These are phyloP conservation scores for Blastomyces percursus DNA, from an alignment of 2,329 filamentous ascomycete species.

Conservation along the genomic window DNA sequence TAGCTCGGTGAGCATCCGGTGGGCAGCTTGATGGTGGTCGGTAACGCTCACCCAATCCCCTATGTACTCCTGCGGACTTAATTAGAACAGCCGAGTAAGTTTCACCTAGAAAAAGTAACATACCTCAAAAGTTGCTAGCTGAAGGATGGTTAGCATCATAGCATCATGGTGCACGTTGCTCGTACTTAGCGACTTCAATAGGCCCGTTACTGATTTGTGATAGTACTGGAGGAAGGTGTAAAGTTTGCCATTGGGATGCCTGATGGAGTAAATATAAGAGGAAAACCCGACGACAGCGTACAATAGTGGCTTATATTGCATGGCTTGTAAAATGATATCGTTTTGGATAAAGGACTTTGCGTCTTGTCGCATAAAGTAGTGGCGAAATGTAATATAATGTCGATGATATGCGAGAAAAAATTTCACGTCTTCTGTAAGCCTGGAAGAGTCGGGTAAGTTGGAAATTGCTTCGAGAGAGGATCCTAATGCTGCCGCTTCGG, in stretches of 20 bases:
- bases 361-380: slow-evolving; percentile 69
- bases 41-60: slow-evolving; percentile 93
- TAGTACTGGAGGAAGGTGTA: slow-evolving; percentile 81
- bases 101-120: slow-evolving; percentile 16
- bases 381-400: slow-evolving; percentile 65
- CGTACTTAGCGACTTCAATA: slow-evolving; percentile 60
- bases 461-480: slow-evolving; percentile 17
- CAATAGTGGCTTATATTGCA: slow-evolving; percentile 68
- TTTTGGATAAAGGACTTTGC: slow-evolving; percentile 61
- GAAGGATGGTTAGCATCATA: slow-evolving; percentile 76
- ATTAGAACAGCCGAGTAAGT: slow-evolving; percentile 1
- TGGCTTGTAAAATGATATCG: slow-evolving; percentile 59
- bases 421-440: slow-evolving; percentile 53
- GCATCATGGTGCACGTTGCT: slow-evolving; percentile 60
- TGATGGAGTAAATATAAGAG: slow-evolving; percentile 71
- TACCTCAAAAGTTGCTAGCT: slow-evolving; percentile 90
- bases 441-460: slow-evolving; percentile 19
- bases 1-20: slow-evolving; percentile 65
- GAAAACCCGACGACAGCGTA: slow-evolving; percentile 82
- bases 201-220: slow-evolving; percentile 69
- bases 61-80: slow-evolving; percentile 61
- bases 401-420: slow-evolving; percentile 70
- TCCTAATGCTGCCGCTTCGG: slow-evolving; percentile 8
- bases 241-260: slow-evolving; percentile 59
- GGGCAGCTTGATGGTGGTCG: slow-evolving; percentile 83